phyloP scores from a whole-genome alignment of 345 rosid genomes.

The Pistacia vera region DNA sequence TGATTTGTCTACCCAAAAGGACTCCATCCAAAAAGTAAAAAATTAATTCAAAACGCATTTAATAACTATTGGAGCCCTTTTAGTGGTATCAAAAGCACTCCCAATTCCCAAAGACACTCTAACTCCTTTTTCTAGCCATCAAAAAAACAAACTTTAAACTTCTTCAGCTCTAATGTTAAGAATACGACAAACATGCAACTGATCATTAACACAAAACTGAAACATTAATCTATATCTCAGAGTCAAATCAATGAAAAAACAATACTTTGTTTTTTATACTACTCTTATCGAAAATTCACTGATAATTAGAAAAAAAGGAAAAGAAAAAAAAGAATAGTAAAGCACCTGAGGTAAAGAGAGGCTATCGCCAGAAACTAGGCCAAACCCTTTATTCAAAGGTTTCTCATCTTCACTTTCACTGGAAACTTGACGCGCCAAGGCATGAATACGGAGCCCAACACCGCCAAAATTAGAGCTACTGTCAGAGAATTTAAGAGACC shows the following conservation, averaged over 20 bases:
- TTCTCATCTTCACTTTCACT: conserved; percentile 43
- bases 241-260: too few species aligned
- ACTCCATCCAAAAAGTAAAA: background rate
- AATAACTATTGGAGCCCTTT: background rate
- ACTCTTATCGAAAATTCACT: background rate
- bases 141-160: too few species aligned
- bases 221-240: background rate
- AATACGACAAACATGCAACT: background rate
- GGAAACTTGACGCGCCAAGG: conserved; percentile 43
- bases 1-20: too few species aligned
- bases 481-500: conserved; percentile 44
- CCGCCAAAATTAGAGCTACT: conserved; percentile 24
- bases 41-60: background rate
- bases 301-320: background rate
- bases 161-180: too few species aligned
- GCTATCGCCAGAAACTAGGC: conserved; percentile 41
- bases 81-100: background rate
- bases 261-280: background rate
- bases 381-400: conserved; percentile 37
- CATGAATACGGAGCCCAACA: conserved; percentile 41
- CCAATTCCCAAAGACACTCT: background rate
- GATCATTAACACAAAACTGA: background rate
- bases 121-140: background rate
- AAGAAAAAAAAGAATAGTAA: background rate
- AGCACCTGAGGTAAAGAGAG: conserved; percentile 59